These are phyloP conservation scores for Nothomitra cinnamomea DNA, from an alignment of 2,329 filamentous ascomycete genomes.

Conservation along the genomic window DNA sequence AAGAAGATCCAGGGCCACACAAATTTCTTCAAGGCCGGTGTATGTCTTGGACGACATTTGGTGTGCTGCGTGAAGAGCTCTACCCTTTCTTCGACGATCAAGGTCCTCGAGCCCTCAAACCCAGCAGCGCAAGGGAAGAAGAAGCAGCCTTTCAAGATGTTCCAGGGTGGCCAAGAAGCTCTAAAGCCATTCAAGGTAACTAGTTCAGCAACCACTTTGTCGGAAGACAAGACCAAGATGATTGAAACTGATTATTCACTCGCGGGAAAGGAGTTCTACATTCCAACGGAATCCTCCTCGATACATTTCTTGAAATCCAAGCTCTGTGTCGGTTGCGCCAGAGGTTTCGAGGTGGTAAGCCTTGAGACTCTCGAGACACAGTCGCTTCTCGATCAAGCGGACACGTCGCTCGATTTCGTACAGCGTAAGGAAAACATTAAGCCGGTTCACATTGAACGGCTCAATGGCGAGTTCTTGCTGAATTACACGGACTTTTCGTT, in stretches of 20 bases:
- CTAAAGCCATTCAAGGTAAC: slow-evolving; percentile 75
- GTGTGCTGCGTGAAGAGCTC: slow-evolving; percentile 95
- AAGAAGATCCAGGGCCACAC: no score
- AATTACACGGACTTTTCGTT: slow-evolving; percentile 99
- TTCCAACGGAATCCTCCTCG: slow-evolving; percentile 92
- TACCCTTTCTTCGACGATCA: slow-evolving; percentile 86
- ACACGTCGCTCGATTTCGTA: slow-evolving; percentile 95
- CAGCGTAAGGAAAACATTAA: slow-evolving; percentile 83
- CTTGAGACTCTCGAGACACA: slow-evolving; percentile 97
- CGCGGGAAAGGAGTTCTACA: slow-evolving; percentile 69
- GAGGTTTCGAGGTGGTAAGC: slow-evolving; percentile 93
- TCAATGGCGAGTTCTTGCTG: slow-evolving; percentile 91
- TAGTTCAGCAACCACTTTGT: not conserved
- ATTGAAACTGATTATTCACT: slow-evolving; percentile 11
- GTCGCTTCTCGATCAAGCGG: slow-evolving; percentile 88
- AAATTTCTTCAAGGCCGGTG: slow-evolving; percentile 96
- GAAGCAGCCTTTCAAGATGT: slow-evolving; percentile 93
- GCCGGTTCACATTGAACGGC: slow-evolving; percentile 91
- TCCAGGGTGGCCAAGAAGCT: slow-evolving; percentile 82
- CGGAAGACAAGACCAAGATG: not conserved
- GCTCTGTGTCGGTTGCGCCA: slow-evolving; percentile 85
- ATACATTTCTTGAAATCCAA: slow-evolving; percentile 97
- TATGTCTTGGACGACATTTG: slow-evolving; percentile 82
- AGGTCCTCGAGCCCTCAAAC: slow-evolving; percentile 97
- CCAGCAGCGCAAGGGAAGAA: slow-evolving; percentile 86